phyloP scores from a whole-genome alignment of 768 basidiomycete genomes.

The Coprinellus micaceus region DNA sequence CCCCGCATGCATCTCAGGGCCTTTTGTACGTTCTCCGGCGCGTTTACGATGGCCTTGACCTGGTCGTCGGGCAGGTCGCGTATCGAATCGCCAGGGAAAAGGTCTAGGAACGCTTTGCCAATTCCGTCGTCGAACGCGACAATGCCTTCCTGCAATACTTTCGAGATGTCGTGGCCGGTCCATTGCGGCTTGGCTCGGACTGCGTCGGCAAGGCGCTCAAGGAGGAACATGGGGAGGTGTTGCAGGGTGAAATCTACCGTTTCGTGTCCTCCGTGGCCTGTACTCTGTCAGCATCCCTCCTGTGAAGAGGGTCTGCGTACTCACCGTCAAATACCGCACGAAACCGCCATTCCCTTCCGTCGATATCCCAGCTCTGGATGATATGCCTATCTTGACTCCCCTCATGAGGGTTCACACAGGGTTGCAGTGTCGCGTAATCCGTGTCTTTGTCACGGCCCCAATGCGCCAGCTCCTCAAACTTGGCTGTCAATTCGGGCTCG shows the following conservation, averaged over 20 bases:
- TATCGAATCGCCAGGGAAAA: slow-evolving; percentile 40
- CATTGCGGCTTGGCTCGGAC: slow-evolving; percentile 8
- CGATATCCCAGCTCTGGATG: slow-evolving; percentile 36
- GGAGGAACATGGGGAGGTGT: slow-evolving; percentile 26
- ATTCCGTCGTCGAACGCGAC: slow-evolving; percentile 36
- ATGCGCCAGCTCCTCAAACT: slow-evolving; percentile 37
- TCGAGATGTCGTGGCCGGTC: slow-evolving; percentile 22
- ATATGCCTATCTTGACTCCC: slow-evolving; percentile 45
- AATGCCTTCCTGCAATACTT: slow-evolving; percentile 33
- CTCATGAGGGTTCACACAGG: slow-evolving; percentile 37
- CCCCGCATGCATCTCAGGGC: slow-evolving; percentile 49
- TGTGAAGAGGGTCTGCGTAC: slow-evolving; percentile 6
- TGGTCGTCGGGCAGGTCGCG: slow-evolving; percentile 34
- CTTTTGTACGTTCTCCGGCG: slow-evolving; percentile 29
- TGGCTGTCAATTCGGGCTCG: slow-evolving; percentile 38
- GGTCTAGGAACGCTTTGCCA: slow-evolving; percentile 30
- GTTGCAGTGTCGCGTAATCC: slow-evolving; percentile 45
- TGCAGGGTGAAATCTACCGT: slow-evolving; percentile 38
- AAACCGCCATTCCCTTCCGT: slow-evolving; percentile 40
- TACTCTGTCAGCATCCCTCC: not conserved
- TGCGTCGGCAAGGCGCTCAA: slow-evolving; percentile 24
- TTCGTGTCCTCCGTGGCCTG: slow-evolving; percentile 46
- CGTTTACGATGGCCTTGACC: slow-evolving; percentile 39
- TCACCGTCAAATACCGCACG: slow-evolving; percentile 47
- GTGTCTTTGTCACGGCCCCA: slow-evolving; percentile 30